Evolutionary conservation across 257 asterid genomes (phyloP), one percentile per base, ranked within the genome.

Genomic region (Nicotiana attenuata): DNA sequence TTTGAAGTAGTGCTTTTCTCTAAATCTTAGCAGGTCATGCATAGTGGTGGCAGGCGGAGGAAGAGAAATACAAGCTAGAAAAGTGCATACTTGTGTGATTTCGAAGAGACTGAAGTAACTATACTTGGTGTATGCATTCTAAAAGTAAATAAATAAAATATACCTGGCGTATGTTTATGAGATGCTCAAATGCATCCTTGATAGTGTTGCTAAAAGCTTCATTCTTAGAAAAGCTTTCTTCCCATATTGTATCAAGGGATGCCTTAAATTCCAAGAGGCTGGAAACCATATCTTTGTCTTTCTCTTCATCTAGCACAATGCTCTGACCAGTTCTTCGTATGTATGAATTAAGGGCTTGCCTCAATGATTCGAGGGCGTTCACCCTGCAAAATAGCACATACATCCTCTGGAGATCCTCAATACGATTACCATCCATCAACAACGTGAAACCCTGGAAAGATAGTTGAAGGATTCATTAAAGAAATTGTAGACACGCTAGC

Each of bases 131-230:
- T 53, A 94, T 90, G 87, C 57, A 41, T 41, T 20, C 47, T 13
- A 53, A 83, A 31, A 53, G 41, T 53, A 57, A 86, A 50, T 55
- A 56, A 11, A 2, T 29, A 28, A 59, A 5, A 14, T 66, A 77
- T 90, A 96, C 99, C 99, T 96, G 98, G 77, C 98, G 97, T 55
- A 93, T 91, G 87, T 96, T 96, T 78, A 96, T 94, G 84, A 96
- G 93, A 89, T 94, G 92, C 93, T 94, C 99, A 85, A 93, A 96
- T 26, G 98, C 92, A 86, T 96, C 99, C 89, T 96, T 96, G 86
- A 96, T 90, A 71, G 98, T 92, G 87, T 92, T 96, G 87, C 98
- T 89, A 87, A 96, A 96, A 63, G 95, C 87, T 85, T 96, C 99
- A 66, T 94, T 96, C 87, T 88, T 94, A 64, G 78, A 88, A 84